Evolutionary conservation across 2,329 filamentous ascomycete species (phyloP), one percentile per base, ranked within the genome.

Genomic region (Rhynchosporium secalis): DNA sequence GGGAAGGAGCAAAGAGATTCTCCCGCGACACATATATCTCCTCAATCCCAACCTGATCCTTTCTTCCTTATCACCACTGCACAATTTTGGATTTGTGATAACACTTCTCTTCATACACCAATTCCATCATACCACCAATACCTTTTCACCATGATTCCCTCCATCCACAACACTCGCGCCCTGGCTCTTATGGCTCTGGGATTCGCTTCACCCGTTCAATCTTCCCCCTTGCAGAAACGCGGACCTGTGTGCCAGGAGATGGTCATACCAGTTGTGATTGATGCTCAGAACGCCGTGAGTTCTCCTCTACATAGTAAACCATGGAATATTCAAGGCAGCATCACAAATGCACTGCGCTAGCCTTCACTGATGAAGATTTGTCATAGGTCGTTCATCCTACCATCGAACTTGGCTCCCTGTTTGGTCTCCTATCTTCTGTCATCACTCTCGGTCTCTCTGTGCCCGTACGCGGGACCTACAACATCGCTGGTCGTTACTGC

Each of bases 401-500:
- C 31, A 40, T 61, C 12, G 52, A 57, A 13, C 38, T 60, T 28
- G 33, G 48, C 36, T 51, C 55, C 28, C 20, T 63, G 4, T 54
- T 54, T 29, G 48, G 38, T 26, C 52, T 64, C 6, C 48, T 60
- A 12, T 55, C 56, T 15, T 52, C 31, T 33, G 56, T 51, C n/a
- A 54, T 62, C 29, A 56, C 55, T 13, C 49, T 55, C 33, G 7
- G 55, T 13, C 59, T 64, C 43, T 49, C 36, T 26, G 20, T 55
- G n/a, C 38, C 49, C 3, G 38, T 66, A 29, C 46, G 43, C 3
- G 62, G 54, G 13, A 60, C 54, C 26, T 66, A 62, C 49, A 33
- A 61, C 13, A 66, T 66, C 31, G 51, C 59, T 13, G 64, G 62
- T 12, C 46, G 55, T 26, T 66, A 66, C 51, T 66, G 64, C 29